These are phyloP conservation scores for Amaranthus cruentus DNA, from an alignment of 148 eudicot genomes.

Conservation along the genomic window DNA sequence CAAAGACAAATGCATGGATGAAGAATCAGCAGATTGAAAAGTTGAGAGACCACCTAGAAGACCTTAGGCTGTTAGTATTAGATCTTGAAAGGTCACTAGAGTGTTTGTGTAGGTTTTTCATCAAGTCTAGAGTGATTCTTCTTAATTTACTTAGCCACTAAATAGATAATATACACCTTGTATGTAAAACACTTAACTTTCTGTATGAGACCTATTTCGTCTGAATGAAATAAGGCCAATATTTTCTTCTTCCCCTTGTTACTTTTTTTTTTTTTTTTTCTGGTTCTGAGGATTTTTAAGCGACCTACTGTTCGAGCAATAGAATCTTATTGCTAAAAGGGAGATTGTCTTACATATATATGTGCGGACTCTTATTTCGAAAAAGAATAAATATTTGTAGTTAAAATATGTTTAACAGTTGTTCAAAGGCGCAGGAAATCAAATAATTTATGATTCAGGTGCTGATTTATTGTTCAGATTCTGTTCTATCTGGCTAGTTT, in stretches of 20 bases:
- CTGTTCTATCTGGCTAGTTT: no score
- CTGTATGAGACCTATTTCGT: not conserved
- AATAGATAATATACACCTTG: not conserved
- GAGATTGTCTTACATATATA: no score
- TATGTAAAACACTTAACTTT: not conserved
- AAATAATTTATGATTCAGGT: no score
- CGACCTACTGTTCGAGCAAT: no score
- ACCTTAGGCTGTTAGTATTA: conserved; percentile 17
- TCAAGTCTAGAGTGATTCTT: conserved; percentile 32
- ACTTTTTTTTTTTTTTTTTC: not conserved
- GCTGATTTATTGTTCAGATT: no score
- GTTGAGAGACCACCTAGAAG: conserved; percentile 15
- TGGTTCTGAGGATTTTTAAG: conserved; percentile 30
- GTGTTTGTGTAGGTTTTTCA: conserved; percentile 26
- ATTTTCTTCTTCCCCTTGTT: not conserved
- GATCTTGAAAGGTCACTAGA: conserved; percentile 26
- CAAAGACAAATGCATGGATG: conserved; percentile 6
- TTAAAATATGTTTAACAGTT: no score
- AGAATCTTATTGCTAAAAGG: no score
- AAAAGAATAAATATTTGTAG: no score
- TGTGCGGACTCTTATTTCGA: no score
- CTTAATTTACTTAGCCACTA: conserved; percentile 28
- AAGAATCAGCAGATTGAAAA: not conserved
- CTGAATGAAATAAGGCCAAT: not conserved
- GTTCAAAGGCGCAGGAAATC: no score